Evolutionary conservation across 2,329 filamentous ascomycete species (phyloP).

Genomic region (Fusarium nygamai): DNA sequence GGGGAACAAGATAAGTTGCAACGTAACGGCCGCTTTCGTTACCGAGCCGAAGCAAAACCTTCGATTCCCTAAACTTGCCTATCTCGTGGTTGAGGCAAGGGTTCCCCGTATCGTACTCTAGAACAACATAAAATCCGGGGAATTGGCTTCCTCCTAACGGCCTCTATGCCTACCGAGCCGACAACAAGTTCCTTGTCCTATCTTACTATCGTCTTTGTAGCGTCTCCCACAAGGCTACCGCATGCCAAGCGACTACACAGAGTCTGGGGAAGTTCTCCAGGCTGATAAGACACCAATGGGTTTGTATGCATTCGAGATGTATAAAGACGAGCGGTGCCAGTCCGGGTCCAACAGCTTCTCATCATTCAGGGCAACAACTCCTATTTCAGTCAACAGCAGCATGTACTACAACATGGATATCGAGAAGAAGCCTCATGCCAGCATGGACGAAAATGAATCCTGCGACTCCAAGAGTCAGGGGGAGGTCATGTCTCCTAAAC

Average conservation of each 20-base stretch:
- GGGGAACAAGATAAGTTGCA: not conserved
- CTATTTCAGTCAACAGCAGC: not conserved
- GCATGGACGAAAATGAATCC: not conserved
- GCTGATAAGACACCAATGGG: not conserved
- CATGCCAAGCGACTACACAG: not conserved
- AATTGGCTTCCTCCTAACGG: not conserved
- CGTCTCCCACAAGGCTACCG: not conserved
- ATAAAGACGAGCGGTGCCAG: not conserved
- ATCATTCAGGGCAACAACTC: not conserved
- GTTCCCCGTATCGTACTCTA: not conserved
- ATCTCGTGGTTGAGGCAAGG: not conserved
- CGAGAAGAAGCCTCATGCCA: not conserved
- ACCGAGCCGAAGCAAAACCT: not conserved
- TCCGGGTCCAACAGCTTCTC: not conserved
- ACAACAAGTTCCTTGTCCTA: not conserved
- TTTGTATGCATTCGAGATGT: not conserved
- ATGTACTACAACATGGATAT: not conserved
- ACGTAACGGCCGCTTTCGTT: not conserved
- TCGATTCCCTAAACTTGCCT: not conserved
- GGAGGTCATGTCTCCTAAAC: not conserved
- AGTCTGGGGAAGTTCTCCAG: not conserved
- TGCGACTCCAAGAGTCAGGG: not conserved
- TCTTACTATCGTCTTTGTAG: not conserved
- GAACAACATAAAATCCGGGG: not conserved
- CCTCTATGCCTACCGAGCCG: not conserved